Evolutionary conservation across 306 rosid species (phyloP).

Genomic region (Ziziphus jujuba): DNA sequence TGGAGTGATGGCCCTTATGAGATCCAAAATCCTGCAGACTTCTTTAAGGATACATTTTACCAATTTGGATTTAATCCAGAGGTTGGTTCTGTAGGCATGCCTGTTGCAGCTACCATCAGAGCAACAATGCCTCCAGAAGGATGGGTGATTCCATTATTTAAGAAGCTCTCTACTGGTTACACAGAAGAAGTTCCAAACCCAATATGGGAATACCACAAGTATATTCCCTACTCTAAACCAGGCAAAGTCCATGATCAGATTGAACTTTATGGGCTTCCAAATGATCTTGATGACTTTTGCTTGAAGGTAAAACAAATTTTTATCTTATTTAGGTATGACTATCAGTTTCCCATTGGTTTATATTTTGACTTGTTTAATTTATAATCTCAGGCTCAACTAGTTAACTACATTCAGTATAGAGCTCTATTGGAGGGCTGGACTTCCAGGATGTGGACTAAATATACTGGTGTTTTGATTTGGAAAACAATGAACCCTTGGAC

Average conservation of each 20-base stretch:
- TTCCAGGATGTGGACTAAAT: constrained; percentile 90
- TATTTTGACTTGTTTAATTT: constrained; percentile 22
- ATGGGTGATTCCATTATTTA: constrained; percentile 82
- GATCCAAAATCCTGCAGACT: constrained; percentile 88
- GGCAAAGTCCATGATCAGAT: constrained; percentile 80
- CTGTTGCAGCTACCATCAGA: constrained; percentile 90
- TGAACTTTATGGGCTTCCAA: constrained; percentile 69
- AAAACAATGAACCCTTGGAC: constrained; percentile 98
- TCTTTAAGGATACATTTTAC: constrained; percentile 60
- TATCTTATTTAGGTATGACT: constrained; percentile 15
- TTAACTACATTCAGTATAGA: constrained; percentile 81
- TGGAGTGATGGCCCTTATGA: constrained; percentile 92
- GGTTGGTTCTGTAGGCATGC: constrained; percentile 91
- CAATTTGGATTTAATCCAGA: constrained; percentile 89
- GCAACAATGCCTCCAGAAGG: constrained; percentile 92
- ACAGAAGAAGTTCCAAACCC: constrained; percentile 88
- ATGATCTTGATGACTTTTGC: constrained; percentile 92
- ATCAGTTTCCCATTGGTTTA: constrained; percentile 11
- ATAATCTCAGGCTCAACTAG: constrained; percentile 83
- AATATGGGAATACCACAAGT: constrained; percentile 92
- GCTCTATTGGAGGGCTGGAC: constrained; percentile 95
- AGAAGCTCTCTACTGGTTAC: constrained; percentile 58
- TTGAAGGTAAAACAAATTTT: constrained; percentile 53
- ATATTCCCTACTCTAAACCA: constrained; percentile 90
- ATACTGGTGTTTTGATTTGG: constrained; percentile 92